Percentiles rank a stretch among this genome's conserved stretches.
These are phyloP conservation scores for Cicer cuneatum DNA, from an alignment of 306 rosid genomes.

Conservation along the genomic window DNA sequence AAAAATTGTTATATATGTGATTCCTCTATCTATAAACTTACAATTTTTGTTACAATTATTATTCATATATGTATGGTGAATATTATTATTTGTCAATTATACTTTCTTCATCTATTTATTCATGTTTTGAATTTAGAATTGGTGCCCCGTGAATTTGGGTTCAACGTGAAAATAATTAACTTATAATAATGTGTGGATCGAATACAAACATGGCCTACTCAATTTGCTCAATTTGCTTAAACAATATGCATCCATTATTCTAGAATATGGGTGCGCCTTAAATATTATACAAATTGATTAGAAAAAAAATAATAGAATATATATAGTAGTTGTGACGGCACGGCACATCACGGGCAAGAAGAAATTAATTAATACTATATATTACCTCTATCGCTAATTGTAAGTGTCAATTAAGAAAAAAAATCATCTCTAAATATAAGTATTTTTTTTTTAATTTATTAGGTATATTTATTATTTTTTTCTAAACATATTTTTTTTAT, in stretches of 20 bases:
- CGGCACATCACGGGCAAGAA: slow-evolving; percentile 62
- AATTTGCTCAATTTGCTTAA: slow-evolving; percentile 17
- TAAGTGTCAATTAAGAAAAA: too few relatives aligned
- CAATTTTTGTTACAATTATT: slow-evolving; percentile 28
- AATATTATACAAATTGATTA: slow-evolving; percentile 18
- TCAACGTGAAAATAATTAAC: slow-evolving; percentile 14
- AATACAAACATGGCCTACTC: slow-evolving; percentile 23
- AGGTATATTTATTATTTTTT: too few relatives aligned
- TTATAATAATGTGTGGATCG: slow-evolving; percentile 9
- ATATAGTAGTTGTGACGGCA: slow-evolving; percentile 70
- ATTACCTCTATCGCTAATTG: too few relatives aligned
- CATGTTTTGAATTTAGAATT: slow-evolving; percentile 10
- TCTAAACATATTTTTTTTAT: too few relatives aligned
- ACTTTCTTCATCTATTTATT: slow-evolving; percentile 15
- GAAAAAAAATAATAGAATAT: neutral
- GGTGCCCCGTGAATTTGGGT: slow-evolving; percentile 15
- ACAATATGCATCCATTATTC: slow-evolving; percentile 32
- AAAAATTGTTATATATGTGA: slow-evolving; percentile 44
- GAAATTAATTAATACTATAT: slow-evolving; percentile 32
- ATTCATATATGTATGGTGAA: slow-evolving; percentile 15
- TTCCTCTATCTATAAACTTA: slow-evolving; percentile 34
- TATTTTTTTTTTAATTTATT: too few relatives aligned
- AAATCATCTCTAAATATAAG: too few relatives aligned
- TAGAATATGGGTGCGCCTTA: slow-evolving; percentile 30
- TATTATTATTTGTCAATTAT: neutral